phyloP scores from a whole-genome alignment of 164 flowering plant genomes.

The Stephania yunnanensis region DNA sequence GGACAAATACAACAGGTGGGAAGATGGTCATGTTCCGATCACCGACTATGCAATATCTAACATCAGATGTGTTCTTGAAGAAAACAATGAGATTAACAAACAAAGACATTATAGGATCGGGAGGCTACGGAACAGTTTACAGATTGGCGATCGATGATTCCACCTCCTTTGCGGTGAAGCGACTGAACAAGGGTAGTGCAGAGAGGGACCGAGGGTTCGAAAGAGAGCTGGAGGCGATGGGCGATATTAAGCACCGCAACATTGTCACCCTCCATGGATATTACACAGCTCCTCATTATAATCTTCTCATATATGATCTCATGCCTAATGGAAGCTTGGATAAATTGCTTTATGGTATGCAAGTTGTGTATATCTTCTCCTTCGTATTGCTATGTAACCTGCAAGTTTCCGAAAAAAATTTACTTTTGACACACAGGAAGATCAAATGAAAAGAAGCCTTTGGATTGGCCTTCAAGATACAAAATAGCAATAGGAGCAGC shows the following conservation, averaged over 20 bases:
- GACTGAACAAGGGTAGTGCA: constrained; percentile 51
- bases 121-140: constrained; percentile 86
- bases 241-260: constrained; percentile 87
- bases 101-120: constrained; percentile 81
- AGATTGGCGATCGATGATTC: constrained; percentile 45
- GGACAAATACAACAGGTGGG: constrained; percentile 44
- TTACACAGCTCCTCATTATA: constrained; percentile 61
- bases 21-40: constrained; percentile 85
- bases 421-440: constrained; percentile 46
- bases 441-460: constrained; percentile 33
- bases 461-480: constrained; percentile 83
- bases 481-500: constrained; percentile 89
- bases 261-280: constrained; percentile 87
- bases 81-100: constrained; percentile 62
- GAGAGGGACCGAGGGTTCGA: constrained; percentile 79
- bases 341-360: constrained; percentile 58
- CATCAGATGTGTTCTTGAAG: constrained; percentile 53
- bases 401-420: background rate
- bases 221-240: constrained; percentile 90
- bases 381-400: background rate
- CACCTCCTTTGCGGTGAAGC: constrained; percentile 73
- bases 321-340: constrained; percentile 95
- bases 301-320: constrained; percentile 86
- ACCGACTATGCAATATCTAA: constrained; percentile 43
- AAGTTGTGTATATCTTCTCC: background rate